phyloP scores from a whole-genome alignment of 768 basidiomycete species.

The Termitomyces titanicus region DNA sequence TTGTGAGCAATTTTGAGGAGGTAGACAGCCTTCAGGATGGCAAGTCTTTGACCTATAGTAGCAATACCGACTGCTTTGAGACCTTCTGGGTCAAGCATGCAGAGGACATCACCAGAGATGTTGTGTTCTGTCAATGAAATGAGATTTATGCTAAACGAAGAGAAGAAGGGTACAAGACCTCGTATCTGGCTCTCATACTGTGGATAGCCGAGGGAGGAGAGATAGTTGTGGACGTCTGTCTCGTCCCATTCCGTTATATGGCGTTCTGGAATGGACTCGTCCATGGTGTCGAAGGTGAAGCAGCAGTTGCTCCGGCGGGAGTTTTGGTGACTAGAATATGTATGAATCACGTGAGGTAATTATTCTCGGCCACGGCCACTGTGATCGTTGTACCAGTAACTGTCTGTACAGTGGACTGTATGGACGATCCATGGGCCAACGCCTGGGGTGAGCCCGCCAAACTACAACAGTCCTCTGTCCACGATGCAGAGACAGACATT shows the following conservation, averaged over 20 bases:
- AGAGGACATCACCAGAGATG: constrained; percentile 88
- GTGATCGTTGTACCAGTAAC: no score
- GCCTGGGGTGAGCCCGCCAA: constrained; percentile 56
- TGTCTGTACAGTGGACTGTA: no score
- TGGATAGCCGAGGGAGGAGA: constrained; percentile 72
- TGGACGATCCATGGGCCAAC: constrained; percentile 80
- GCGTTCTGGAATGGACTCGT: constrained; percentile 30
- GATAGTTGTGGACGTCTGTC: constrained; percentile 75
- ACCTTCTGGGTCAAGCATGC: constrained; percentile 76
- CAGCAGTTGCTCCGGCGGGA: not conserved
- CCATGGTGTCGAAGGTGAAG: constrained; percentile 25
- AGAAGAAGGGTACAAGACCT: constrained; percentile 37
- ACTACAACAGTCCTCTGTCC: constrained; percentile 3
- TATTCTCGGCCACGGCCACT: not conserved
- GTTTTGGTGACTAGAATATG: constrained; percentile 1
- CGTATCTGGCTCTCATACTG: constrained; percentile 83
- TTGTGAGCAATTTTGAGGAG: constrained; percentile 81
- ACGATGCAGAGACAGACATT: constrained; percentile 49
- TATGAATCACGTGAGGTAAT: constrained; percentile 7
- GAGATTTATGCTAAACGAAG: constrained; percentile 8
- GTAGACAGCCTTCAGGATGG: constrained; percentile 92
- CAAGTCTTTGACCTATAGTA: constrained; percentile 89
- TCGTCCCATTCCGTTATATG: constrained; percentile 69
- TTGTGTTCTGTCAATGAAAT: constrained; percentile 64
- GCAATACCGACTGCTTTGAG: constrained; percentile 84